Percentiles rank a stretch among this genome's conserved stretches.
phyloP scores from a whole-genome alignment of 305 asterid species.

The Fraxinus velutina region DNA sequence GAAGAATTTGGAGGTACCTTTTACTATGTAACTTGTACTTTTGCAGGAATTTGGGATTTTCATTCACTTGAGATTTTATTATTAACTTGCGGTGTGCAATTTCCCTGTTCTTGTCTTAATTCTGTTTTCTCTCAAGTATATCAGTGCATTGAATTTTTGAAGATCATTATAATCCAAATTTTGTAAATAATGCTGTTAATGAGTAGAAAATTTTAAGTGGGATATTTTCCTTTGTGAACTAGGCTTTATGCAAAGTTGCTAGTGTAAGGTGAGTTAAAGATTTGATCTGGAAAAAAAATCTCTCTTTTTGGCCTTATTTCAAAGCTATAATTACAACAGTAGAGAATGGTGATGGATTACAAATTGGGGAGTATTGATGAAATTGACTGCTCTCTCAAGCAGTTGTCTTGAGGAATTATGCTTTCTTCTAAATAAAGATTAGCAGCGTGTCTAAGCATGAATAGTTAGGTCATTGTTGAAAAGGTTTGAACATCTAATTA shows the following conservation, averaged over 20 bases:
- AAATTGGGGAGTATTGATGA: not conserved
- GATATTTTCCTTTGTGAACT: not conserved
- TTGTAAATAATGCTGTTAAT: not conserved
- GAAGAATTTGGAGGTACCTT: constrained; percentile 70
- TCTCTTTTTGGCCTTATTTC: not conserved
- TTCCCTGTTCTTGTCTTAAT: not conserved
- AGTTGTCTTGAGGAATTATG: not conserved
- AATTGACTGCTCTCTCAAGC: not conserved
- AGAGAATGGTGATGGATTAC: not conserved
- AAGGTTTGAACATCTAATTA: not conserved
- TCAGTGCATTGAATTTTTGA: not conserved
- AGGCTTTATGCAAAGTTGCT: not conserved
- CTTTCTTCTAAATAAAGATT: not conserved
- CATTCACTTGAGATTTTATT: not conserved
- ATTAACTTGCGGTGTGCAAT: not conserved
- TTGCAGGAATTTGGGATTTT: not conserved
- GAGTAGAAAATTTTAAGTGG: not conserved
- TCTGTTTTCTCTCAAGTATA: not conserved
- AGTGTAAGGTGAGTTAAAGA: not conserved
- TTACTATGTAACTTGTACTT: not conserved
- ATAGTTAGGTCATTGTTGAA: not conserved
- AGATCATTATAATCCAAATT: not conserved
- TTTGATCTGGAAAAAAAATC: not conserved
- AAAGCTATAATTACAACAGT: not conserved
- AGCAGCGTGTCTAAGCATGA: not conserved